These are phyloP conservation scores for Wallacemonas sp. DNA, from an alignment of 208 protist genomes.

Conservation along the genomic window DNA sequence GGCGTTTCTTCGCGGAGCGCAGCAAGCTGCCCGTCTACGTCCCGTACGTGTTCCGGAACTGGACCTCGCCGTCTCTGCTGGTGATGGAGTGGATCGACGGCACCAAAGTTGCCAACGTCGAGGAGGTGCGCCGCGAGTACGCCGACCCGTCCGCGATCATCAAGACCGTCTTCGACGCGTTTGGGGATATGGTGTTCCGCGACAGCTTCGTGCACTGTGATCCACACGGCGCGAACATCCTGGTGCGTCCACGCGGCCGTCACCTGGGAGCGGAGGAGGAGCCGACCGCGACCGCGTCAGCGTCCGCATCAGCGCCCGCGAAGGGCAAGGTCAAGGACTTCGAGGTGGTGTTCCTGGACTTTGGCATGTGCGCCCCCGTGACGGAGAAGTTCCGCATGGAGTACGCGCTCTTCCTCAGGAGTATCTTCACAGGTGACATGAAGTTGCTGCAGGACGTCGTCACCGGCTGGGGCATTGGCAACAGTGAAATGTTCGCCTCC, in stretches of 20 bases:
- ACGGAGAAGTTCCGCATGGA: slow-evolving; percentile 76
- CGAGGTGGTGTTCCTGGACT: slow-evolving; percentile 80
- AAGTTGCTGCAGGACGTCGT: slow-evolving; percentile 48
- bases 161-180: slow-evolving; percentile 78
- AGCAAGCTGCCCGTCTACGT: slow-evolving; percentile 47
- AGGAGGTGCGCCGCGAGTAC: slow-evolving; percentile 53
- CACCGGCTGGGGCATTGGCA: slow-evolving; percentile 67
- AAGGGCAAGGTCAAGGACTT: slow-evolving; percentile 23
- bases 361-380: slow-evolving; percentile 72
- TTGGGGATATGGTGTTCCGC: slow-evolving; percentile 94
- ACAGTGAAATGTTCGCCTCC: slow-evolving; percentile 76
- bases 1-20: slow-evolving; percentile 37
- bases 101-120: slow-evolving; percentile 69
- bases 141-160: slow-evolving; percentile 44
- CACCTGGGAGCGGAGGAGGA: no score
- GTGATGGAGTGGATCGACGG: slow-evolving; percentile 94
- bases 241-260: slow-evolving; percentile 49
- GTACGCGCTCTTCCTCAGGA: slow-evolving; percentile 80
- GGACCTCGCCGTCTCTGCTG: slow-evolving; percentile 74
- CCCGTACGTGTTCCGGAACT: slow-evolving; percentile 49
- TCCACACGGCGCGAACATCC: slow-evolving; percentile 93
- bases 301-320: background rate
- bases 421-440: slow-evolving; percentile 70
- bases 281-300: background rate
- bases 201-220: slow-evolving; percentile 94